Evolutionary conservation across 768 basidiomycete genomes (phyloP), one percentile per base, ranked within the genome.

Genomic region (Termitomyces bulborhizus): DNA sequence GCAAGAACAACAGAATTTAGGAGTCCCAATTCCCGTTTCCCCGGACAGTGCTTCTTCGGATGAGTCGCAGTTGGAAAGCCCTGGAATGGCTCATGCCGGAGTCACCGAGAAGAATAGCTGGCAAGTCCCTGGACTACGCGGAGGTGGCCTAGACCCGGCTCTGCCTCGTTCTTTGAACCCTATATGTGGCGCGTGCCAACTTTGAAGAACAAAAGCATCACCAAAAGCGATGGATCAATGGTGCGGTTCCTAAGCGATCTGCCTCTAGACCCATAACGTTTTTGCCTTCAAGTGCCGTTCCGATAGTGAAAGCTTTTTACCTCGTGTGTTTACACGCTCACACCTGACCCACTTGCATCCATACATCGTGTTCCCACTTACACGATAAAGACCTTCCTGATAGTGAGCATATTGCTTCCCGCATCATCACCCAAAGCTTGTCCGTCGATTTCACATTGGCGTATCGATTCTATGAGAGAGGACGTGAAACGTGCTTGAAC

Each of bases 101-200:
- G 21, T 21, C 21, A 21, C 21, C 21, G 21, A 21, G 21, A 21
- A 45, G 53, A 34, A 43, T n/a, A 37, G 26, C 16, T 26, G 21
- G 49, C 49, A 51, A 44, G n/a, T 51, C 59, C 59, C 32, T 60
- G 59, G 59, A 60, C 53, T 48, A 43, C 59, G 56, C 56, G 56
- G 59, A 57, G 45, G 36, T 26, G 36, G 49, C 37, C 49, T 27
- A 43, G 43, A 39, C 27, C 21, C 21, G 18, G 29, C 29, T 13
- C 40, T 31, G 21, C 15, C 42, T 37, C 12, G 46, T 44, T 47
- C 47, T 50, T 41, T 8, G 34, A 37, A 54, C 44, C 48, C 42
- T 54, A 44, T 48, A 47, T 57, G 59, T 60, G 59, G 59, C 59
- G 59, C 54, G 56, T 57, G 50, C 46, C 49, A 53, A 45, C 42